Conservation (phyloP, 1,139 yeast species). For the Saccharomyces hybrid region DNA sequence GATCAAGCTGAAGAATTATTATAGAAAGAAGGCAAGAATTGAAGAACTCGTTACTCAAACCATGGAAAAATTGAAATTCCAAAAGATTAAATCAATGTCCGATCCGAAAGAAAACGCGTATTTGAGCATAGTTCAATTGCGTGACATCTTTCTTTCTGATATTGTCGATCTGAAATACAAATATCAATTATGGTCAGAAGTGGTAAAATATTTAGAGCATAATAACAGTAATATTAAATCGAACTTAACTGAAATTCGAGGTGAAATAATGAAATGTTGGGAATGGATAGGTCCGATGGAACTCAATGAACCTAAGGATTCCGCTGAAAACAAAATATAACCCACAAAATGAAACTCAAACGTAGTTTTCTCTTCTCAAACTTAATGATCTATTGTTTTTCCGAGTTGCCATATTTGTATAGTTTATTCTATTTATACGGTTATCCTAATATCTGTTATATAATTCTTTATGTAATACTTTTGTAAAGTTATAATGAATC, state of each 20-base stretch:
- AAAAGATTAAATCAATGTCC: conserved; percentile 25
- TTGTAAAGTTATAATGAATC: not conserved
- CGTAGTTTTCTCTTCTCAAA: not conserved
- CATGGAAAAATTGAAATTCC: conserved; percentile 38
- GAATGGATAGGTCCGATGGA: conserved; percentile 59
- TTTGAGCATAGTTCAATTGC: conserved; percentile 66
- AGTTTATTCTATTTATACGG: not conserved
- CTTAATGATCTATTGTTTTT: not conserved
- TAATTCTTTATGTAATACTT: not conserved
- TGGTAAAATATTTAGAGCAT: conserved; percentile 52
- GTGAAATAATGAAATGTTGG: conserved; percentile 86
- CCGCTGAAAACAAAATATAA: not conserved
- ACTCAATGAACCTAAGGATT: not conserved
- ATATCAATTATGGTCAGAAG: conserved; percentile 55
- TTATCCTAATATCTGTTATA: not conserved
- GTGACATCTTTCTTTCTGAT: conserved; percentile 56
- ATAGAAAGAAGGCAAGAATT: conserved; percentile 35
- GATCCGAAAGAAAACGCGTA: conserved; percentile 31
- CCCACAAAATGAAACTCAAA: not conserved
- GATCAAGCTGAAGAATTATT: conserved; percentile 34
- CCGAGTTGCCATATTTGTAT: not conserved
- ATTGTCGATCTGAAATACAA: conserved; percentile 40
- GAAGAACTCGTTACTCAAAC: conserved; percentile 35
- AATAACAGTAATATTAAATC: conserved; percentile 37
- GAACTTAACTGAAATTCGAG: conserved; percentile 55